phyloP scores from a whole-genome alignment of 1,139 yeast genomes.

The Kodamaea alishanica region DNA sequence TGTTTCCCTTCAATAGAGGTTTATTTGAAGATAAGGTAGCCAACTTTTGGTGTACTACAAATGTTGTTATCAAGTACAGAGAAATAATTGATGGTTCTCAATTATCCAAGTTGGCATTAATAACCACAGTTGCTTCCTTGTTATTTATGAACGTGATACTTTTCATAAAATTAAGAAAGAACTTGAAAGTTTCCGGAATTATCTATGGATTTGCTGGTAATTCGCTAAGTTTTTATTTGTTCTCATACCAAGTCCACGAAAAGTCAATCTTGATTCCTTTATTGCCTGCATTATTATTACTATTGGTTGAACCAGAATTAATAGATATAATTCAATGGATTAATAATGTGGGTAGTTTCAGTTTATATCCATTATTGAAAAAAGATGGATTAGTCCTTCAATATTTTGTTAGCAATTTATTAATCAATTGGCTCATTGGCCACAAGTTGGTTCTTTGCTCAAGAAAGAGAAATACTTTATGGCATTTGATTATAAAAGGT shows the following conservation, averaged over 20 bases:
- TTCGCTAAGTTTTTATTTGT: slow-evolving; percentile 83
- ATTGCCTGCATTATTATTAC: slow-evolving; percentile 72
- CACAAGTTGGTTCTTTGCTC: slow-evolving; percentile 28
- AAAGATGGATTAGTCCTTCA: slow-evolving; percentile 74
- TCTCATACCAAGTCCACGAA: slow-evolving; percentile 95
- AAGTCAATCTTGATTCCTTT: slow-evolving; percentile 82
- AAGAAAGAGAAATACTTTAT: slow-evolving; percentile 37
- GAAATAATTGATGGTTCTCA: slow-evolving; percentile 50
- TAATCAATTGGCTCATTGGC: slow-evolving; percentile 85
- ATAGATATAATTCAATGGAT: slow-evolving; percentile 82
- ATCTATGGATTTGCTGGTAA: slow-evolving; percentile 77
- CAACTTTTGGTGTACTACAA: slow-evolving; percentile 92
- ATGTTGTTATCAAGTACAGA: slow-evolving; percentile 70
- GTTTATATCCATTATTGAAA: slow-evolving; percentile 81
- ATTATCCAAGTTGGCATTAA: slow-evolving; percentile 60
- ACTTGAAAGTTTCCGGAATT: slow-evolving; percentile 21
- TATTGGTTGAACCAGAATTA: slow-evolving; percentile 53
- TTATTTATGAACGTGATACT: slow-evolving; percentile 43
- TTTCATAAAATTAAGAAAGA: slow-evolving; percentile 17
- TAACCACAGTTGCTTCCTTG: slow-evolving; percentile 62
- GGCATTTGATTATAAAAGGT: slow-evolving; percentile 53
- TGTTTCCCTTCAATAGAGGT: slow-evolving; percentile 91
- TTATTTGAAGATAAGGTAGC: slow-evolving; percentile 98
- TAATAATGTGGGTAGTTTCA: slow-evolving; percentile 76
- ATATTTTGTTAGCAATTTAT: slow-evolving; percentile 54